phyloP scores from a whole-genome alignment of 1,284 basidiomycete genomes.

The Phenoliferia sp. region DNA sequence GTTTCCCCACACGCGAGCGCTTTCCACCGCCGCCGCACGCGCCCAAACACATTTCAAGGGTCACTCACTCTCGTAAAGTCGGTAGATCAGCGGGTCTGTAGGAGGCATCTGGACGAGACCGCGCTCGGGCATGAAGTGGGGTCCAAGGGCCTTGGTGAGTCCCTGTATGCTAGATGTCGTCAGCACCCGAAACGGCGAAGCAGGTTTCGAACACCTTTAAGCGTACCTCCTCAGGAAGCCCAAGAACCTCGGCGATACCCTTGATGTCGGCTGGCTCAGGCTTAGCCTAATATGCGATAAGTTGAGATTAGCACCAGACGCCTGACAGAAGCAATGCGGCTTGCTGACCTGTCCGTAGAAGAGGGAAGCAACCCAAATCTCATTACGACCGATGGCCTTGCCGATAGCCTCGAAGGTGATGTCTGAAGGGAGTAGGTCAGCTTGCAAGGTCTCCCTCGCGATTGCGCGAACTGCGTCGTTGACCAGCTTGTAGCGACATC shows the following conservation, averaged over 20 bases:
- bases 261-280: constrained; percentile 57
- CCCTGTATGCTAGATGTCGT: constrained; percentile 3
- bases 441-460: neutral
- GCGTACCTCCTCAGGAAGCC: constrained; percentile 40
- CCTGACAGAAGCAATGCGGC: neutral
- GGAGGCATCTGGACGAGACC: constrained; percentile 59
- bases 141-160: constrained; percentile 54
- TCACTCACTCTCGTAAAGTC: constrained; percentile 60
- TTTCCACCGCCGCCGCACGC: neutral
- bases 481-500: too few species aligned
- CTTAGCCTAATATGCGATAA: too few species aligned
- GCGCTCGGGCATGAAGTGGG: constrained; percentile 67
- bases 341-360: constrained; percentile 64
- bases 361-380: constrained; percentile 80
- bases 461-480: too few species aligned
- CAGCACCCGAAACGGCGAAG: too few species aligned
- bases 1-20: too few species aligned
- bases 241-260: constrained; percentile 54
- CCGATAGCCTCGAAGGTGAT: constrained; percentile 69
- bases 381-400: constrained; percentile 64
- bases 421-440: constrained; percentile 44
- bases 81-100: constrained; percentile 75
- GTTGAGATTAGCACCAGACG: too few species aligned
- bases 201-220: too few species aligned
- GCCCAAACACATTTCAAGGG: neutral